Percentiles rank a stretch among this genome's conserved stretches.
phyloP scores from a whole-genome alignment of 2,329 filamentous ascomycete species.

The Monilinia aucupariae region DNA sequence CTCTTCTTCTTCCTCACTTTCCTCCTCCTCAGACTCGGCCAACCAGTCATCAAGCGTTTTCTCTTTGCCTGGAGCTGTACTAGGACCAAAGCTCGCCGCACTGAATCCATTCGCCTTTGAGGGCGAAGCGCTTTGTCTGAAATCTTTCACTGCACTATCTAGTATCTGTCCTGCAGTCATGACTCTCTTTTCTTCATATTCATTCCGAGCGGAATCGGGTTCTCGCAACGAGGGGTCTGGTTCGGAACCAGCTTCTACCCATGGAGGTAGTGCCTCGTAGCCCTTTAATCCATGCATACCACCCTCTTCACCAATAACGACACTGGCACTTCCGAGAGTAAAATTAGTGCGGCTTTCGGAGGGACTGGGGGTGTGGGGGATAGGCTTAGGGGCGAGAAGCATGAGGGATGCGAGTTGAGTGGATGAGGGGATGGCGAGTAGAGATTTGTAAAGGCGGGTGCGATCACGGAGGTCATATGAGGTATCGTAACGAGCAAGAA shows the following conservation, averaged over 20 bases:
- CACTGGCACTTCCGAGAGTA: conserved; percentile 74
- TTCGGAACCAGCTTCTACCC: conserved; percentile 76
- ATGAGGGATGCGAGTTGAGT: conserved; percentile 85
- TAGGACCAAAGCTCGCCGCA: conserved; percentile 19
- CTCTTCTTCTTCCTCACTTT: conserved; percentile 45
- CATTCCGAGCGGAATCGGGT: conserved; percentile 41
- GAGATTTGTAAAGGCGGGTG: conserved; percentile 77
- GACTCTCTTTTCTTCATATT: conserved; percentile 38
- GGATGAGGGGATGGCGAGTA: conserved; percentile 68
- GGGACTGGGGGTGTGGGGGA: conserved; percentile 83
- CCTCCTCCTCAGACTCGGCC: conserved; percentile 50
- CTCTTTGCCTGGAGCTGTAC: conserved; percentile 37
- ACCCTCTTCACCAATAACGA: conserved; percentile 73
- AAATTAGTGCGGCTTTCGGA: conserved; percentile 77
- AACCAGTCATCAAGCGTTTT: conserved; percentile 94
- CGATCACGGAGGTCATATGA: conserved; percentile 94
- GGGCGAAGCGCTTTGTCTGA: conserved; percentile 33
- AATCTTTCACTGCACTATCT: conserved; percentile 49
- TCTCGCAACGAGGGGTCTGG: conserved; percentile 71
- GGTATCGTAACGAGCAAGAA: conserved; percentile 84
- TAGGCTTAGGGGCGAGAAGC: conserved; percentile 88
- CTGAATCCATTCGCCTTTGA: conserved; percentile 46
- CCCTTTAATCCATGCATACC: conserved; percentile 70
- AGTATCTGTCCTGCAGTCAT: conserved; percentile 59
- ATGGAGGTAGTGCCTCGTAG: conserved; percentile 74